phyloP scores from a whole-genome alignment of 768 basidiomycete genomes.

The Boletales sp. region DNA sequence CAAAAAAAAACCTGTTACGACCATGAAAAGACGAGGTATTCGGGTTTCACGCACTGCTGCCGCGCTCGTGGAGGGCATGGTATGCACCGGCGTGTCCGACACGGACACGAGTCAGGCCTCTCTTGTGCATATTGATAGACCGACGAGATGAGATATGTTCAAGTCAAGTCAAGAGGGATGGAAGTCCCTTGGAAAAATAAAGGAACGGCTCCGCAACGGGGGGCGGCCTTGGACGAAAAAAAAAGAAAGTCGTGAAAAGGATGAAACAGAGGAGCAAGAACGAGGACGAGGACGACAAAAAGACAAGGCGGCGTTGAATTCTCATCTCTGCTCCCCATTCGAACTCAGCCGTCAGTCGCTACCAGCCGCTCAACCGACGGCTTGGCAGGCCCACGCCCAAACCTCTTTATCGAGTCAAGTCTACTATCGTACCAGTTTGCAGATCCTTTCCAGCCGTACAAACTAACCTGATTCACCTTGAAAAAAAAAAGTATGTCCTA shows the following conservation, averaged over 20 bases:
- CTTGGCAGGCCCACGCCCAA: too few species aligned
- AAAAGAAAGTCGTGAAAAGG: constrained; percentile 1
- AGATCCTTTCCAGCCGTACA: too few species aligned
- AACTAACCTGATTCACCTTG: too few species aligned
- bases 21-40: background rate
- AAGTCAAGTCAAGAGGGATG: constrained; percentile 1
- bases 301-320: constrained; percentile 1
- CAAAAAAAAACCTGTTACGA: background rate
- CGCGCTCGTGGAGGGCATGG: constrained; percentile 22
- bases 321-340: constrained; percentile 7
- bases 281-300: constrained; percentile 8
- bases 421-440: too few species aligned
- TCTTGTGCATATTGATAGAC: constrained; percentile 23
- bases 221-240: constrained; percentile 19
- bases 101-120: constrained; percentile 26
- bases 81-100: constrained; percentile 21
- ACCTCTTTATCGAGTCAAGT: too few species aligned
- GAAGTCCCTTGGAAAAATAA: constrained; percentile 13
- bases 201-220: constrained; percentile 26
- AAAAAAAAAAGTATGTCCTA: too few species aligned
- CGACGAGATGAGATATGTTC: background rate
- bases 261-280: background rate
- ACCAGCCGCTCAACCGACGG: too few species aligned
- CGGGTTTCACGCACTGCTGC: constrained; percentile 15
- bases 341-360: constrained; percentile 19